phyloP scores from a whole-genome alignment of 2,329 filamentous ascomycete genomes.

The Rhinocladiella similis region DNA sequence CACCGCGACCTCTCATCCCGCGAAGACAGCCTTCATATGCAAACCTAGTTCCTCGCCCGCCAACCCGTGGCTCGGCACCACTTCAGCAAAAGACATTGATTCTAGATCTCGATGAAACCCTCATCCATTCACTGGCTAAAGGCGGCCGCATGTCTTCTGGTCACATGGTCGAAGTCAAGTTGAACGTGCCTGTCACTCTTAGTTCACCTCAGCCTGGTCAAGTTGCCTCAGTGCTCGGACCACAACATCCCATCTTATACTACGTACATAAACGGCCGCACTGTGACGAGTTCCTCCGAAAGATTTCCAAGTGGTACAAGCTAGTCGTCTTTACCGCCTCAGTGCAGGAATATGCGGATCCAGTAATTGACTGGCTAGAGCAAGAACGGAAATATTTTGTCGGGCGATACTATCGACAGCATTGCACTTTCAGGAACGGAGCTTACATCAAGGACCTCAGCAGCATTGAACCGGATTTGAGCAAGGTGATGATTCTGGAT shows the following conservation, averaged over 20 bases:
- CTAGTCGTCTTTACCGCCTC: slow-evolving; percentile 95
- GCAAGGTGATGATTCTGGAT: slow-evolving; percentile 98
- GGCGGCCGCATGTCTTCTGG: slow-evolving; percentile 93
- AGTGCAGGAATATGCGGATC: slow-evolving; percentile 97
- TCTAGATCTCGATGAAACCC: slow-evolving; percentile 91
- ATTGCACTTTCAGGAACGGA: slow-evolving; percentile 92
- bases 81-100: slow-evolving; percentile 85
- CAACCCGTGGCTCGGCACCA: slow-evolving; percentile 34
- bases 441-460: slow-evolving; percentile 98
- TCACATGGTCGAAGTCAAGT: slow-evolving; percentile 97
- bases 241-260: slow-evolving; percentile 94
- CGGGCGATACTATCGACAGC: slow-evolving; percentile 89
- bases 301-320: slow-evolving; percentile 98
- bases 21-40: slow-evolving; percentile 86
- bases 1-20: slow-evolving; percentile 86
- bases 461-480: slow-evolving; percentile 92
- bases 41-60: slow-evolving; percentile 53
- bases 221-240: slow-evolving; percentile 57
- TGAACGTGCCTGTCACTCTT: slow-evolving; percentile 70
- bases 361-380: slow-evolving; percentile 98
- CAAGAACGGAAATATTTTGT: slow-evolving; percentile 96
- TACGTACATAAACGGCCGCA: slow-evolving; percentile 98
- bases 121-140: slow-evolving; percentile 98
- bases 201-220: slow-evolving; percentile 39
- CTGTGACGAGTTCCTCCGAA: slow-evolving; percentile 93